Conservation (phyloP, 176 grass and related monocot genomes). For the Oryza meridionalis region DNA sequence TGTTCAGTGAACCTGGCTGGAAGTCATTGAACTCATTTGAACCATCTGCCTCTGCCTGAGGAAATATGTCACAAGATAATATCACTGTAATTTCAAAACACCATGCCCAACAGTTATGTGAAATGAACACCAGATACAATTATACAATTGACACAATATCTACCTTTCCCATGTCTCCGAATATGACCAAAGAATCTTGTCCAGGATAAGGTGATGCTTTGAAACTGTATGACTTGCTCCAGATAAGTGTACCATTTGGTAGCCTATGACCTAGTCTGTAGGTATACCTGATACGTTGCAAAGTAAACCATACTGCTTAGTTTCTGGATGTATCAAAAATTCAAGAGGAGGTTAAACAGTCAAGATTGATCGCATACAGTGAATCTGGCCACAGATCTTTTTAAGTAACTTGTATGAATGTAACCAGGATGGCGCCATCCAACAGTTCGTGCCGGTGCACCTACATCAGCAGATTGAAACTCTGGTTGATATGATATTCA, state of each 20-base stretch:
- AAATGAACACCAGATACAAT: constrained; percentile 3
- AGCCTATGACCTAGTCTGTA: constrained; percentile 80
- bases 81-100: not conserved
- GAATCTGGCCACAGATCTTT: constrained; percentile 94
- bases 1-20: constrained; percentile 82
- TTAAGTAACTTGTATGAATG: constrained; percentile 86
- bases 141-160: constrained; percentile 20
- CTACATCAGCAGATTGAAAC: constrained; percentile 53
- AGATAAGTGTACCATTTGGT: constrained; percentile 56
- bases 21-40: constrained; percentile 84
- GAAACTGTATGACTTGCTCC: constrained; percentile 78
- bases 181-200: constrained; percentile 84
- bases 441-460: constrained; percentile 74
- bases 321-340: not conserved
- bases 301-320: constrained; percentile 8
- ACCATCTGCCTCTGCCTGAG: constrained; percentile 83
- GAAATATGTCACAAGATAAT: constrained; percentile 6
- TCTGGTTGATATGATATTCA: not conserved
- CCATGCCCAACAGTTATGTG: not conserved
- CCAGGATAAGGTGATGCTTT: constrained; percentile 86
- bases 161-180: constrained; percentile 98
- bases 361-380: constrained; percentile 46
- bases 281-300: constrained; percentile 56
- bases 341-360: not conserved
- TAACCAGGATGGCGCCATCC: constrained; percentile 97